Base-by-base conservation (phyloP, 2,329 filamentous ascomycete genomes). In the Pseudocercospora fuligena region DNA sequence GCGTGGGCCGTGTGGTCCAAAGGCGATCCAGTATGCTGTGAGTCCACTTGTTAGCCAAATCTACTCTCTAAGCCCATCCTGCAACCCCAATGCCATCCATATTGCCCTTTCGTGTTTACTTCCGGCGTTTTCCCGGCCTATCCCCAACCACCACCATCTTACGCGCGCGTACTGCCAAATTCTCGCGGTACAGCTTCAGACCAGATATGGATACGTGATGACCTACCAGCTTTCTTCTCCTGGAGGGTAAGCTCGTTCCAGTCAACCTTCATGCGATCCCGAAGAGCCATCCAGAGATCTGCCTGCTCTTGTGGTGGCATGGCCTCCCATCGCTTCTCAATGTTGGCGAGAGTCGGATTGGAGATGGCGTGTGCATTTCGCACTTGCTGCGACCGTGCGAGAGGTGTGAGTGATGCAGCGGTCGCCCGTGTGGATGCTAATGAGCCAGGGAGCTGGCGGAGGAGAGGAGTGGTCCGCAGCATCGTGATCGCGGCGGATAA, bases 301-400 rank as follows among this genome's bases (percentile, higher is more conserved):
- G 95, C 95, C 89, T 99, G 95, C 88, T 99, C 95, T 87, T 97
- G 93, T 72, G 95, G 93, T 67, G 94, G 94, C 92, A 98, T 94
- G 71, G 86, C 88, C 86, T 99, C 95, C 95, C 95, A 99, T 86
- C 95, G 88, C 90, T 97, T 97, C 90, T 99, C 95, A 79, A 99
- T 98, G 84, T 97, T 93, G 83, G 93, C 92, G 78, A 99, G 89
- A 66, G 93, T 97, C 75, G 96, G 95, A 86, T 97, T 98, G 79
- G 94, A 96, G 84, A 99, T 96, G 80, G 94, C 94, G 82, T 97
- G 93, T 75, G 92, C 92, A 76, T 91, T 88, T 77, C 86, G 85
- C 70, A 80, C 81, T 79, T 86, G 83, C 65, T 69, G 67, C 33
- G 63, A 63, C 61, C 66, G 66, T 36, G 68, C 64, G 51, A 69